Percentiles rank a stretch among this genome's conserved stretches.
These are phyloP conservation scores for Jaapia argillacea DNA, from an alignment of 768 basidiomycete genomes.

Conservation along the genomic window DNA sequence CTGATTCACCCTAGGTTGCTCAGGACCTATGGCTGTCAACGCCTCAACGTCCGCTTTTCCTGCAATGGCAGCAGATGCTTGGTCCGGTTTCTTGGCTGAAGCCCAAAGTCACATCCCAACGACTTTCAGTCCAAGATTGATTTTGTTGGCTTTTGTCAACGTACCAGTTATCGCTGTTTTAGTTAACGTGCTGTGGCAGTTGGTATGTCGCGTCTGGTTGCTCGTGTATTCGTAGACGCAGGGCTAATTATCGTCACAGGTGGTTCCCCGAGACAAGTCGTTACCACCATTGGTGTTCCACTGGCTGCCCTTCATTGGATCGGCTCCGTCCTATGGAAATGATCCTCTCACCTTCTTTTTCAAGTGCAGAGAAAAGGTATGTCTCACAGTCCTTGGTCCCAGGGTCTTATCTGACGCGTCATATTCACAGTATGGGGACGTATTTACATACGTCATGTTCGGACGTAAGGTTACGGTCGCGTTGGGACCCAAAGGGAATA, in stretches of 20 bases:
- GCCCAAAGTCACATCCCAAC: not conserved
- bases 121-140: slow-evolving; percentile 7
- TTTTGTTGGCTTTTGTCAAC: slow-evolving; percentile 44
- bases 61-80: not conserved
- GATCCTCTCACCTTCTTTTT: slow-evolving; percentile 89
- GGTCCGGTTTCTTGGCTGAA: not conserved
- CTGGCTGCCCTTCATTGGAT: slow-evolving; percentile 84
- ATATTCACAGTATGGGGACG: slow-evolving; percentile 70
- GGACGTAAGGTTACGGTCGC: slow-evolving; percentile 89
- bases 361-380: slow-evolving; percentile 66
- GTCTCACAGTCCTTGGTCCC: slow-evolving; percentile 5
- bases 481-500: slow-evolving; percentile 85
- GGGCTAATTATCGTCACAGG: slow-evolving; percentile 26
- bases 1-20: too few relatives aligned
- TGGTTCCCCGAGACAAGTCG: slow-evolving; percentile 56
- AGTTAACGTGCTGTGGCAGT: slow-evolving; percentile 70
- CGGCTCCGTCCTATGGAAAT: slow-evolving; percentile 81
- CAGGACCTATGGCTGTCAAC: too few relatives aligned
- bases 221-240: not conserved
- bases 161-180: slow-evolving; percentile 58
- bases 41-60: not conserved
- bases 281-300: slow-evolving; percentile 91
- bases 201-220: slow-evolving; percentile 36
- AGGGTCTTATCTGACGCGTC: not conserved
- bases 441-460: slow-evolving; percentile 92